Conservation (phyloP, 2,329 filamentous ascomycete genomes). For the Aspergillus sp. region DNA sequence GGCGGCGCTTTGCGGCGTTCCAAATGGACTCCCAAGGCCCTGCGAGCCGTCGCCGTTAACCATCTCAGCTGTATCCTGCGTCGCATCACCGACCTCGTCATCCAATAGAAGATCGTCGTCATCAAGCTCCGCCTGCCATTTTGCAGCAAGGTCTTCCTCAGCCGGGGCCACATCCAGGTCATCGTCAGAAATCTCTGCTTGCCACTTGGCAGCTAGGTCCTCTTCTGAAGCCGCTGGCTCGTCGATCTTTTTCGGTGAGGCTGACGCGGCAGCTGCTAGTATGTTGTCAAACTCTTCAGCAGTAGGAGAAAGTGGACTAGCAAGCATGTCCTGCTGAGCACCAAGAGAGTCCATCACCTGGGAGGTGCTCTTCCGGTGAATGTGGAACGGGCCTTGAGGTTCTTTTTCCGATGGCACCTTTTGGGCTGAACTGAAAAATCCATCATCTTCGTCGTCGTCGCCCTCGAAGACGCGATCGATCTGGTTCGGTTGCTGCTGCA, state of each 20-base stretch:
- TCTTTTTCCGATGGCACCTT: slow-evolving; percentile 16
- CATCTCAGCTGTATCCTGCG: slow-evolving; percentile 22
- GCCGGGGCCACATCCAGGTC: slow-evolving; percentile 49
- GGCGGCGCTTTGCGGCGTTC: slow-evolving; percentile 24
- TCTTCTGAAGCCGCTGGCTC: slow-evolving; percentile 41
- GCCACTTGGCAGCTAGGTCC: slow-evolving; percentile 78
- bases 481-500: slow-evolving; percentile 24
- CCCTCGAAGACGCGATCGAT: slow-evolving; percentile 39
- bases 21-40: slow-evolving; percentile 27
- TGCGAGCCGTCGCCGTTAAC: slow-evolving; percentile 22
- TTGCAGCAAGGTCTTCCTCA: slow-evolving; percentile 72
- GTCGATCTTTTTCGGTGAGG: slow-evolving; percentile 20
- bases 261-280: slow-evolving; percentile 22
- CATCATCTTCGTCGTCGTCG: slow-evolving; percentile 36
- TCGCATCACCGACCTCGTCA: slow-evolving; percentile 39
- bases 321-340: slow-evolving; percentile 28
- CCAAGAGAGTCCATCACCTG: slow-evolving; percentile 61
- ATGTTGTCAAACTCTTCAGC: slow-evolving; percentile 26
- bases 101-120: slow-evolving; percentile 86
- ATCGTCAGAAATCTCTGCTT: slow-evolving; percentile 62
- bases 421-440: slow-evolving; percentile 35
- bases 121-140: slow-evolving; percentile 50
- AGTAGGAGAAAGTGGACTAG: slow-evolving; percentile 29
- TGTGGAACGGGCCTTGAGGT: slow-evolving; percentile 14
- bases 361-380: slow-evolving; percentile 70